Evolutionary conservation across 2,329 filamentous ascomycete species (phyloP).

Genomic region (Paramyrothecium sp.): DNA sequence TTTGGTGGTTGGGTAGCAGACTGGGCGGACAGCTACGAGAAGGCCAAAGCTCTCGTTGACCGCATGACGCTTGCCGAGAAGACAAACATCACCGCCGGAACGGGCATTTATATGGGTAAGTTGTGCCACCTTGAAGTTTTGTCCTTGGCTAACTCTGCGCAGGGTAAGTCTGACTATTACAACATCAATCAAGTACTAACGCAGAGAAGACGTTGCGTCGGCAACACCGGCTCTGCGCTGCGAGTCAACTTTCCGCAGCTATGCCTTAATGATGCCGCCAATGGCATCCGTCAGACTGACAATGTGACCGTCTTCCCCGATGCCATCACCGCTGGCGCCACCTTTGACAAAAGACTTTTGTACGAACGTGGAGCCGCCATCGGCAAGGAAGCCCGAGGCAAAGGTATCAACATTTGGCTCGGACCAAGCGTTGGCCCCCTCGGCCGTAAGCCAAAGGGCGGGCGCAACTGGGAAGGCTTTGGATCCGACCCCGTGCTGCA

Average conservation of each 20-base stretch:
- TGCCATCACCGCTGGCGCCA: slow-evolving; percentile 74
- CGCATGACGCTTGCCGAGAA: slow-evolving; percentile 81
- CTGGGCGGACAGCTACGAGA: slow-evolving; percentile 70
- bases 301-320: slow-evolving; percentile 76
- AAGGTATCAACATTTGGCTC: slow-evolving; percentile 70
- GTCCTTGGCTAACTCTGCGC: background rate
- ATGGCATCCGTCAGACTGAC: slow-evolving; percentile 71
- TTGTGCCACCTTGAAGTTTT: background rate
- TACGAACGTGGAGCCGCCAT: slow-evolving; percentile 66
- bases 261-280: slow-evolving; percentile 69
- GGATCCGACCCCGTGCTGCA: slow-evolving; percentile 71
- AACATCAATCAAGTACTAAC: background rate
- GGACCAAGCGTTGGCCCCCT: slow-evolving; percentile 71
- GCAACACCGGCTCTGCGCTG: slow-evolving; percentile 70
- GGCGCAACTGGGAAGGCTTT: slow-evolving; percentile 76
- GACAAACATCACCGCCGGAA: slow-evolving; percentile 72
- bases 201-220: slow-evolving; percentile 59
- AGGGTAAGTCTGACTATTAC: background rate
- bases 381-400: slow-evolving; percentile 70
- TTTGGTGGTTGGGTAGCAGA: slow-evolving; percentile 68
- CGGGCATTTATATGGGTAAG: slow-evolving; percentile 67
- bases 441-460: slow-evolving; percentile 69
- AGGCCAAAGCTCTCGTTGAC: slow-evolving; percentile 66
- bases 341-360: slow-evolving; percentile 72
- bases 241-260: slow-evolving; percentile 72